These are phyloP conservation scores for Cinnamomum chago DNA, from an alignment of 164 flowering plant species.

Conservation along the genomic window DNA sequence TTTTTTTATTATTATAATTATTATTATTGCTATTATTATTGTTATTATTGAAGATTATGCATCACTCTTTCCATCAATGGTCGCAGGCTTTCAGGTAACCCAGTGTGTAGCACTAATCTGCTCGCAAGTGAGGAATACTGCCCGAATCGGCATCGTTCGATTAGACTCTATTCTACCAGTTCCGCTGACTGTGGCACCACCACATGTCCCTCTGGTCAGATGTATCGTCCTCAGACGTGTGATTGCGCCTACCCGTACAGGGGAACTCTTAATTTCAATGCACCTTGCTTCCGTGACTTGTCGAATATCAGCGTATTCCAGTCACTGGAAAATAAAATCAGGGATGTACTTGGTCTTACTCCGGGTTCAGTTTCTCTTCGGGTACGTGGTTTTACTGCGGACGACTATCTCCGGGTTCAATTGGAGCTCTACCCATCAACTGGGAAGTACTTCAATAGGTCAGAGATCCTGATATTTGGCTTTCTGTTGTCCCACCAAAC, in stretches of 20 bases:
- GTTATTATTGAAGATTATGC: background rate
- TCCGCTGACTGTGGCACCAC: constrained; percentile 48
- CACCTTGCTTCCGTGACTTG: constrained; percentile 66
- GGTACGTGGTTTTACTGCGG: constrained; percentile 32
- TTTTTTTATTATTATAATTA: too few species aligned
- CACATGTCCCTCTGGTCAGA: constrained; percentile 45
- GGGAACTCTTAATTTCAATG: constrained; percentile 73
- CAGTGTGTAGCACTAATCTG: constrained; percentile 39
- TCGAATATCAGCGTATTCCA: constrained; percentile 53
- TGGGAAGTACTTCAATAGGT: constrained; percentile 55
- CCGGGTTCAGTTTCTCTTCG: constrained; percentile 75
- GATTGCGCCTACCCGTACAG: constrained; percentile 70
- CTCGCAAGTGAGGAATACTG: constrained; percentile 44
- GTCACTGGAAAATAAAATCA: constrained; percentile 60
- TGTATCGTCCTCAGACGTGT: constrained; percentile 73
- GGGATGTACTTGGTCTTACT: constrained; percentile 50
- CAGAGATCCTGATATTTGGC: constrained; percentile 62
- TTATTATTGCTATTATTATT: background rate
- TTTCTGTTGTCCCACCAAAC: constrained; percentile 53
- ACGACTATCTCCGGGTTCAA: constrained; percentile 66
- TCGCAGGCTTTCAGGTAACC: constrained; percentile 69
- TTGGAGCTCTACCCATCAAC: constrained; percentile 60
- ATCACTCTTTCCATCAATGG: background rate
- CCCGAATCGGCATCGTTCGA: constrained; percentile 33
- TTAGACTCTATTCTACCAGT: constrained; percentile 56